Percentiles rank a stretch among this genome's conserved stretches.
Evolutionary conservation across 768 basidiomycete species (phyloP).

Genomic region (Sporobolomyces roseus): DNA sequence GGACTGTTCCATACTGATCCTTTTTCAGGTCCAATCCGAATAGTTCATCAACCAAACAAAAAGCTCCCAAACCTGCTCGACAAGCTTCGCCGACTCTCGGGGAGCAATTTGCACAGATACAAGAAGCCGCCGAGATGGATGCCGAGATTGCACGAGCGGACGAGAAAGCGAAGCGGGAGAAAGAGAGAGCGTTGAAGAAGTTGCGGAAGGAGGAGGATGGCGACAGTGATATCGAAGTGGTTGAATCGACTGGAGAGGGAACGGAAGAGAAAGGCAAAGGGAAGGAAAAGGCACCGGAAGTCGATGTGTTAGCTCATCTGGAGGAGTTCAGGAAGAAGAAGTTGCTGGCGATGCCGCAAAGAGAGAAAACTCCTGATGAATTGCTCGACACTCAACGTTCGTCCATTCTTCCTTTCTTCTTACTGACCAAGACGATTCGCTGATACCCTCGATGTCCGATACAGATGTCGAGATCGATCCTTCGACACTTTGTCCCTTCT

Average conservation of each 20-base stretch:
- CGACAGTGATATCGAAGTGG: slow-evolving; percentile 1
- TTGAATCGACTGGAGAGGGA: neutral
- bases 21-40: no score
- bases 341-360: neutral
- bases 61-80: neutral
- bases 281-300: neutral
- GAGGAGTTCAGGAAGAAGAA: no score
- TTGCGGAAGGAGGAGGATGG: neutral
- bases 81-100: neutral
- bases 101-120: neutral
- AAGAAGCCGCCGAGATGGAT: neutral
- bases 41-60: neutral
- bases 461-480: slow-evolving; percentile 20
- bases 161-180: neutral
- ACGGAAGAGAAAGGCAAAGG: neutral
- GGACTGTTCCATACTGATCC: no score
- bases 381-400: neutral
- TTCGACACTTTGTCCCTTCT: slow-evolving; percentile 42
- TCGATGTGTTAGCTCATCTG: no score
- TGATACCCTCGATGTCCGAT: neutral
- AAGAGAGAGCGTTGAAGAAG: no score
- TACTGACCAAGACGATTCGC: no score
- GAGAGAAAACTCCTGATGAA: slow-evolving; percentile 5
- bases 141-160: neutral
- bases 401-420: neutral